Evolutionary conservation across 306 rosid genomes (phyloP).

Genomic region (Bauhinia variegata): DNA sequence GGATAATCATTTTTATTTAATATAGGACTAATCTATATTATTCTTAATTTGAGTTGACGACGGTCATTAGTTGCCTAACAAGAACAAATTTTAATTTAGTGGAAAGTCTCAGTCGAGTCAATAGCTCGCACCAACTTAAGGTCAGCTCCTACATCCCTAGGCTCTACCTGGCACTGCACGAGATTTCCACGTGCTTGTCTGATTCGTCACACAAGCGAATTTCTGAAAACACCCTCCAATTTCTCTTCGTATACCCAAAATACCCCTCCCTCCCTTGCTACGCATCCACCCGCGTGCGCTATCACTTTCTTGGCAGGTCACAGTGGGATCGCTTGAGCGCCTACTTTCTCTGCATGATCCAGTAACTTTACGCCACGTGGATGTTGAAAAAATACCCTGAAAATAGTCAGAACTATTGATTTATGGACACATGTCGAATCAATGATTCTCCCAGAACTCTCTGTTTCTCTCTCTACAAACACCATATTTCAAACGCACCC

Average conservation of each 20-base stretch:
- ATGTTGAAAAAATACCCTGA: neutral
- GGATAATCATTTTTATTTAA: too few relatives aligned
- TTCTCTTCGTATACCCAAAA: neutral
- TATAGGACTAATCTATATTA: too few relatives aligned
- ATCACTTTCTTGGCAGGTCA: constrained; percentile 35
- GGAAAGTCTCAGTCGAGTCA: too few relatives aligned
- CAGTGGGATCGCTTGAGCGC: constrained; percentile 18
- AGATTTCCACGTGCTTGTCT: neutral
- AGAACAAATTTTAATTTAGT: too few relatives aligned
- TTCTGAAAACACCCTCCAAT: neutral
- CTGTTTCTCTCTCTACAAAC: constrained; percentile 15
- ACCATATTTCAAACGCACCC: constrained; percentile 50
- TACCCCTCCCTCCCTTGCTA: constrained; percentile 6
- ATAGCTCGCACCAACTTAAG: neutral
- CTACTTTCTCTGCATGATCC: constrained; percentile 22
- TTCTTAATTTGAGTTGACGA: too few relatives aligned
- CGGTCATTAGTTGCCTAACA: too few relatives aligned
- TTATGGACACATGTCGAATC: constrained; percentile 49
- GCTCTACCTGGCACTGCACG: neutral
- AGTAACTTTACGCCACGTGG: constrained; percentile 36
- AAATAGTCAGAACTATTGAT: constrained; percentile 33
- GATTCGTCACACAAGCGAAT: neutral
- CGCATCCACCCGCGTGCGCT: constrained; percentile 2
- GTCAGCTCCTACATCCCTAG: neutral
- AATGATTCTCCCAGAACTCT: constrained; percentile 35